Evolutionary conservation across 2,329 filamentous ascomycete species (phyloP).

Genomic region (Xenoacremonium recifei): DNA sequence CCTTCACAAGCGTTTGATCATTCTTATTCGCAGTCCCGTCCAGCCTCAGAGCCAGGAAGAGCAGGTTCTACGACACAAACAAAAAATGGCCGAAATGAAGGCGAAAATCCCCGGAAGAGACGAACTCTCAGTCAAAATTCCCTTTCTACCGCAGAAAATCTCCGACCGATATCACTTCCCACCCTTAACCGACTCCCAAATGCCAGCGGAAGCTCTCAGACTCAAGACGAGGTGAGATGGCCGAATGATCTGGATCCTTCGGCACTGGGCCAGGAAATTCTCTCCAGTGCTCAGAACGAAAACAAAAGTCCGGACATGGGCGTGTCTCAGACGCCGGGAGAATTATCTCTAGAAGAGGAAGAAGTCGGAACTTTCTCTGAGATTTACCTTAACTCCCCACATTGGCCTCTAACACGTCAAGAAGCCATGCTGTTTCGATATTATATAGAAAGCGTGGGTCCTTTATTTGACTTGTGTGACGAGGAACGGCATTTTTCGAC

Average conservation of each 20-base stretch:
- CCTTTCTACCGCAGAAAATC: conserved; percentile 10
- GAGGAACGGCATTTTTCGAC: conserved; percentile 27
- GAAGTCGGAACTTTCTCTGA: conserved; percentile 19
- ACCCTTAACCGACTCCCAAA: conserved; percentile 11
- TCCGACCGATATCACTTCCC: conserved; percentile 12
- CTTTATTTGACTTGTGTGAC: conserved; percentile 28
- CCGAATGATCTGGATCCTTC: conserved; percentile 7
- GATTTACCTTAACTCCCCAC: conserved; percentile 19
- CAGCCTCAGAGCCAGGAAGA: conserved; percentile 5
- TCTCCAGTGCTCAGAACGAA: conserved; percentile 9
- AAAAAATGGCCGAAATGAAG: too few species aligned
- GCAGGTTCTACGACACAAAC: not conserved
- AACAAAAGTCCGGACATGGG: conserved; percentile 8
- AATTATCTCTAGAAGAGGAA: conserved; percentile 10
- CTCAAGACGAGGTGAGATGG: conserved; percentile 6
- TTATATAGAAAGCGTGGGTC: conserved; percentile 24
- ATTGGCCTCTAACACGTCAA: conserved; percentile 22
- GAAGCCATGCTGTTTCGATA: conserved; percentile 29
- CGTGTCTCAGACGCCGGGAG: conserved; percentile 7
- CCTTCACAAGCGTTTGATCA: conserved; percentile 4
- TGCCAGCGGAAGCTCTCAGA: conserved; percentile 14
- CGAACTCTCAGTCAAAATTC: conserved; percentile 16
- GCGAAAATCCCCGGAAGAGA: conserved; percentile 17
- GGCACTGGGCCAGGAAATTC: conserved; percentile 1
- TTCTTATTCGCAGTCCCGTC: conserved; percentile 2